Conservation (phyloP, 2,329 filamentous ascomycete genomes). For the Verticillium nonalfalfae region DNA sequence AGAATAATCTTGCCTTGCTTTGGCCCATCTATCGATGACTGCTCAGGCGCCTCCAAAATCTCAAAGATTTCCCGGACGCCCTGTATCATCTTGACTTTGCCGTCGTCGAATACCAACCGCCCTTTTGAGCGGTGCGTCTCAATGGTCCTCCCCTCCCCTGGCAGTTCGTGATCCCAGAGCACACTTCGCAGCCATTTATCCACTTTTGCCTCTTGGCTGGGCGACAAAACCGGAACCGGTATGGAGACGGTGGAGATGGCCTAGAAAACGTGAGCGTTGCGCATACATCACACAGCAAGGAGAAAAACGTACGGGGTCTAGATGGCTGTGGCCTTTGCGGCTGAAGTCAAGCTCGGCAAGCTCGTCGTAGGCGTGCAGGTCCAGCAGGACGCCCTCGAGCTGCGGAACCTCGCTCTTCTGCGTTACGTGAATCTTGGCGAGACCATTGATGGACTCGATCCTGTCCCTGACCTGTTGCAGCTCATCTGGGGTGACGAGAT, state of each 20-base stretch:
- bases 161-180: conserved; percentile 72
- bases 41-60: conserved; percentile 58
- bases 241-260: conserved; percentile 81
- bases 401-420: conserved; percentile 72
- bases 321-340: conserved; percentile 77
- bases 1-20: conserved; percentile 53
- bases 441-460: conserved; percentile 78
- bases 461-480: conserved; percentile 63
- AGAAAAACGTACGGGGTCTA: conserved; percentile 64
- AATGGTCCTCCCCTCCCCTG: conserved; percentile 41
- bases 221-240: conserved; percentile 52
- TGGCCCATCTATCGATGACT: conserved; percentile 16
- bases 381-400: conserved; percentile 79
- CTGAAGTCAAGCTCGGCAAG: conserved; percentile 67
- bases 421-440: conserved; percentile 80
- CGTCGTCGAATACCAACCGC: conserved; percentile 59
- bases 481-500: conserved; percentile 68
- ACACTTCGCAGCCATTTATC: conserved; percentile 79
- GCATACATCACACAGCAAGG: background rate
- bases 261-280: conserved; percentile 28
- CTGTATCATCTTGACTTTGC: conserved; percentile 71
- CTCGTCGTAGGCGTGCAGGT: conserved; percentile 87
- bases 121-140: conserved; percentile 90
- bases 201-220: conserved; percentile 53
- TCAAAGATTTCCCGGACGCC: conserved; percentile 94